Percentiles rank a stretch among this genome's conserved stretches.
These are phyloP conservation scores for Gleditsia sinensis DNA, from an alignment of 306 rosid species.

Conservation along the genomic window DNA sequence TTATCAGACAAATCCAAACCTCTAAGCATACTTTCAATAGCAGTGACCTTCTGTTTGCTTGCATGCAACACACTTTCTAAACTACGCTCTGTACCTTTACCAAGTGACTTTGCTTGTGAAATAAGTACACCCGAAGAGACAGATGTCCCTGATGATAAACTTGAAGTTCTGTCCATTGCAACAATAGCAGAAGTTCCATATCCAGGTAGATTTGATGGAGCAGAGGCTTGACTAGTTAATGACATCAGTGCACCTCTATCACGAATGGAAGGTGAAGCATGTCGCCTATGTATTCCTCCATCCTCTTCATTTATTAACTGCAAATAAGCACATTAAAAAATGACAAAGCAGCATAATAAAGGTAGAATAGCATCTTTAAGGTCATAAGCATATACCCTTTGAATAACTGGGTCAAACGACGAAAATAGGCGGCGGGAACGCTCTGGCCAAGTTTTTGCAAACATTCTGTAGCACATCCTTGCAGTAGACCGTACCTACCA, in stretches of 20 bases:
- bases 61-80: constrained; percentile 95
- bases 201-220: constrained; percentile 81
- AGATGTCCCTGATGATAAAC: constrained; percentile 80
- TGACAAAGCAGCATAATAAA: constrained; percentile 22
- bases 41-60: constrained; percentile 94
- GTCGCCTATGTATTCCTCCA: constrained; percentile 97
- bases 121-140: constrained; percentile 70
- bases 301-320: constrained; percentile 99
- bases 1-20: constrained; percentile 91
- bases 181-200: constrained; percentile 99
- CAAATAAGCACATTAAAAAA: constrained; percentile 29
- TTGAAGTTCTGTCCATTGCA: constrained; percentile 97
- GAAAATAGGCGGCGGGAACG: constrained; percentile 87
- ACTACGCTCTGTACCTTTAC: constrained; percentile 88
- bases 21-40: constrained; percentile 98
- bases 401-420: constrained; percentile 93
- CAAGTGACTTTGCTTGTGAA: constrained; percentile 75
- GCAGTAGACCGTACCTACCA: constrained; percentile 93
- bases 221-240: constrained; percentile 65
- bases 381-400: constrained; percentile 66
- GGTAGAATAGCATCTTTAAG: constrained; percentile 34
- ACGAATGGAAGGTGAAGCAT: constrained; percentile 96
- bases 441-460: constrained; percentile 99
- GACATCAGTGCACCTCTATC: constrained; percentile 78
- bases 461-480: constrained; percentile 96